Evolutionary conservation across 495 filamentous ascomycete species (phyloP), one percentile per base, ranked within the genome.

Genomic region (Aspergillus nanangensis): DNA sequence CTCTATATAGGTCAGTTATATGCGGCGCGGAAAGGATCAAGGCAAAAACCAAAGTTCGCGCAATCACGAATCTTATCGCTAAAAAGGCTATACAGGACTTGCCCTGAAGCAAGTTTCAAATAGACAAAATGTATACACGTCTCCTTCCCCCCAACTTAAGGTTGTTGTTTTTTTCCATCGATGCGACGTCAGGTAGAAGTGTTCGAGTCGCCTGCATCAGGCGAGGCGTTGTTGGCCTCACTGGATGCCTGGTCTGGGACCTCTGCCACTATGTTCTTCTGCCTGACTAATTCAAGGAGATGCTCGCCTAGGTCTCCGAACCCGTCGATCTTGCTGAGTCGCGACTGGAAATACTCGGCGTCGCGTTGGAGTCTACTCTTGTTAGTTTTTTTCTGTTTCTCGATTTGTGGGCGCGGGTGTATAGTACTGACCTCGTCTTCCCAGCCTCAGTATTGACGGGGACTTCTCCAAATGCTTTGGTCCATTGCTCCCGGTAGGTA

Each of bases 401-500:
- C 20, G n/a, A 10, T 4, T 10, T 32, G 13, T 13, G 15, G 1
- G 3, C 2, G 5, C 25, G 18, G 10, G 11, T n/a, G 52, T 14
- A 50, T 66, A n/a, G n/a, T n/a, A n/a, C 80, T 61, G 71, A 95
- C 92, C 87, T 83, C 44, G 77, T 76, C 55, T 83, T 84, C 10
- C 81, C 89, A 27, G 65, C 63, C 47, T 86, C 83, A 15, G 78
- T 87, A 56, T 69, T 77, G 17, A 92, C 71, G 14, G 69, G 69
- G 24, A 86, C 78, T 39, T 82, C 83, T 34, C 79, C 65, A 56
- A 90, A 88, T 14, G 88, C 84, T 44, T 79, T 82, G 3, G 82
- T 83, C 71, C 91, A 83, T 48, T 93, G 89, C 46, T 86, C 86
- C 51, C 82, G 82, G 61, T 96, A 98, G 61, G 79, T 90, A 40